Base-by-base conservation (phyloP, 257 asterid species). In the Nicotiana knightiana region DNA sequence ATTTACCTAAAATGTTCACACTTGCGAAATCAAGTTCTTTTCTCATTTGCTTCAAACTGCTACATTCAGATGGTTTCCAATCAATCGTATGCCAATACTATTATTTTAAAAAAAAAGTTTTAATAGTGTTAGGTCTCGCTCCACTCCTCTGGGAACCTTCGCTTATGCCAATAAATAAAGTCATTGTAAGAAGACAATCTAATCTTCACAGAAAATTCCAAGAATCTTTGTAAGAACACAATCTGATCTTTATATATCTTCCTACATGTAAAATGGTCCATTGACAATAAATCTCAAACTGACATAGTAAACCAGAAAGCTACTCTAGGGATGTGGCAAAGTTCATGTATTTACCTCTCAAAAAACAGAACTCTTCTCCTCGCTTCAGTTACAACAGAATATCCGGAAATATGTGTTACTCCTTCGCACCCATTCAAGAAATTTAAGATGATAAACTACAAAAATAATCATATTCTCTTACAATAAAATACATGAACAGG, bases 401-500 rank as follows among this genome's bases (percentile, higher is more conserved):
- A 71, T 43, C 61, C 10, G 5, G n/a, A 68, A 15, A 71, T 39
- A 71, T 0, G 35, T 24, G 35, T 21, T 33, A 43, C 59, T 71
- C n/a, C 21, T 71, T 21, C 1, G 59, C 59, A 43, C 59, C n/a
- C 58, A 43, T 71, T 46, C 21, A 71, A 71, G 78, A 46, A 43
- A 46, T 71, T 21, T 24, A 70, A 46, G 61, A 71, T 13, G 48
- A 24, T 11, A 3, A 48, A 5, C 61, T 13, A 73, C 79, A 73
- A 48, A 71, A 73, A 26, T 21, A 48, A 73, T 26, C 79, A 48
- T 73, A 48, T 48, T 46, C 15, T 73, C 37, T 73, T 24, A 73
- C 33, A 46, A 24, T 48, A 73, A 48, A 71, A 48, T 73, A 73
- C 79, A 73, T 46, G 79, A 24, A 71, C 59, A 71, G n/a, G 59